Conservation (phyloP, 768 basidiomycete species). For the Stropharia rugosoannulata region DNA sequence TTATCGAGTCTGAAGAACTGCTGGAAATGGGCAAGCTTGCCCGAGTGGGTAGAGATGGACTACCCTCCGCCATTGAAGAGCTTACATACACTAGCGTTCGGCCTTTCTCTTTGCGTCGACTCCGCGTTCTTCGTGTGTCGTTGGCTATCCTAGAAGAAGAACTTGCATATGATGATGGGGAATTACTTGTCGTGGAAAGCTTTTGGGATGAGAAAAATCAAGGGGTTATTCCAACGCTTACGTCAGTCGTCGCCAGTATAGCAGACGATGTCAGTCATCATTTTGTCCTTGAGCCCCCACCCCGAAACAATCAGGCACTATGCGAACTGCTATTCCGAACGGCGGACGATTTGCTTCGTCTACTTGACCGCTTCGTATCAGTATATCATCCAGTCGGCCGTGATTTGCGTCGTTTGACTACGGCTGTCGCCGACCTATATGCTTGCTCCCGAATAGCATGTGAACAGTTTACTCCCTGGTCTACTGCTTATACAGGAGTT, state of each 20-base stretch:
- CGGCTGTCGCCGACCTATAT: constrained; percentile 53
- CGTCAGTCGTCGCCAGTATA: constrained; percentile 49
- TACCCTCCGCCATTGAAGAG: constrained; percentile 63
- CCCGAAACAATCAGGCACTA: constrained; percentile 38
- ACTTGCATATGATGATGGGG: constrained; percentile 45
- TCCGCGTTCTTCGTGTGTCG: constrained; percentile 65
- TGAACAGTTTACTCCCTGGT: constrained; percentile 35
- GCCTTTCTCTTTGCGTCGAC: constrained; percentile 49
- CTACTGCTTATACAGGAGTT: constrained; percentile 40
- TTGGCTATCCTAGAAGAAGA: constrained; percentile 55
- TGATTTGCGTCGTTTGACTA: constrained; percentile 41
- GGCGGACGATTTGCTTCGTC: constrained; percentile 48
- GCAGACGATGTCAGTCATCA: constrained; percentile 51
- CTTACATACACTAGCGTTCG: constrained; percentile 46
- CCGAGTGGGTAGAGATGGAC: constrained; percentile 65
- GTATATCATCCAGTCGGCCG: constrained; percentile 52
- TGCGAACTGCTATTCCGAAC: constrained; percentile 56
- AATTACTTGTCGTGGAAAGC: constrained; percentile 52
- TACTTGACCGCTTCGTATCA: constrained; percentile 47
- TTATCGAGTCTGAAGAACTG: constrained; percentile 60
- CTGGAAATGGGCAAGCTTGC: constrained; percentile 61
- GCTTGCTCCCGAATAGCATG: constrained; percentile 49
- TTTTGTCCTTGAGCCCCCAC: constrained; percentile 42
- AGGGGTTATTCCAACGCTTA: constrained; percentile 56
- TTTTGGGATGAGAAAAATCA: constrained; percentile 63